Evolutionary conservation across 2,329 filamentous ascomycete species (phyloP).

Genomic region (Paraphaeosphaeria minitans): DNA sequence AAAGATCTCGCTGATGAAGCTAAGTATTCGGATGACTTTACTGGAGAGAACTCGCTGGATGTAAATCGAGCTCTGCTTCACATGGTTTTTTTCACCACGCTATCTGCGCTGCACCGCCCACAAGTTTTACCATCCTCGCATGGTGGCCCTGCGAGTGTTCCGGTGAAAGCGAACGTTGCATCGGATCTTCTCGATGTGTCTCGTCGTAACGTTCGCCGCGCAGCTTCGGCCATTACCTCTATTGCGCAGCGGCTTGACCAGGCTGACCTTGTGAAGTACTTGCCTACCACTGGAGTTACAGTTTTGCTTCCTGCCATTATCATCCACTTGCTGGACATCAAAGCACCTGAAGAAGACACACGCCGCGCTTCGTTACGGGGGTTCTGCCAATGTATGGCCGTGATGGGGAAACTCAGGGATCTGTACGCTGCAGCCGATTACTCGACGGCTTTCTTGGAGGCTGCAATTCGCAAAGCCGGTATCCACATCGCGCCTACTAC

Average conservation of each 20-base stretch:
- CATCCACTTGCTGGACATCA: slow-evolving; percentile 91
- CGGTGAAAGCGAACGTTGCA: slow-evolving; percentile 39
- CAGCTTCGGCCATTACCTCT: slow-evolving; percentile 82
- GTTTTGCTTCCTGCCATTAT: slow-evolving; percentile 92
- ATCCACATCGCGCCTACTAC: slow-evolving; percentile 66
- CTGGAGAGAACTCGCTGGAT: slow-evolving; percentile 64
- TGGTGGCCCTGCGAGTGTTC: slow-evolving; percentile 53
- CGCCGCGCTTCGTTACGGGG: slow-evolving; percentile 76
- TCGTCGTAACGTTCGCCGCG: slow-evolving; percentile 78
- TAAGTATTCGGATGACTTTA: slow-evolving; percentile 67
- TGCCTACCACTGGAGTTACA: slow-evolving; percentile 89
- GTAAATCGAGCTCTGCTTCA: slow-evolving; percentile 86
- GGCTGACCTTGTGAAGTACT: slow-evolving; percentile 73
- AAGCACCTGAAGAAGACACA: slow-evolving; percentile 74
- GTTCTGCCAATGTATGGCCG: slow-evolving; percentile 90
- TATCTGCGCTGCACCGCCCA: slow-evolving; percentile 88
- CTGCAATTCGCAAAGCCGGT: slow-evolving; percentile 83
- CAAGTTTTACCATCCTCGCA: slow-evolving; percentile 82
- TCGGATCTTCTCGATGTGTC: slow-evolving; percentile 81
- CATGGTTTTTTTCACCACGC: slow-evolving; percentile 91
- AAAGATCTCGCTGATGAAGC: slow-evolving; percentile 73
- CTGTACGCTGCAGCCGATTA: slow-evolving; percentile 95
- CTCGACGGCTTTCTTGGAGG: slow-evolving; percentile 92
- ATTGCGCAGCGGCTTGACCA: slow-evolving; percentile 79
- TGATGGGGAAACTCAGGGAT: slow-evolving; percentile 84